Percentiles rank a stretch among this genome's conserved stretches.
These are phyloP conservation scores for Pseudozyma flocculosa DNA, from an alignment of 1,284 basidiomycete genomes.

Conservation along the genomic window DNA sequence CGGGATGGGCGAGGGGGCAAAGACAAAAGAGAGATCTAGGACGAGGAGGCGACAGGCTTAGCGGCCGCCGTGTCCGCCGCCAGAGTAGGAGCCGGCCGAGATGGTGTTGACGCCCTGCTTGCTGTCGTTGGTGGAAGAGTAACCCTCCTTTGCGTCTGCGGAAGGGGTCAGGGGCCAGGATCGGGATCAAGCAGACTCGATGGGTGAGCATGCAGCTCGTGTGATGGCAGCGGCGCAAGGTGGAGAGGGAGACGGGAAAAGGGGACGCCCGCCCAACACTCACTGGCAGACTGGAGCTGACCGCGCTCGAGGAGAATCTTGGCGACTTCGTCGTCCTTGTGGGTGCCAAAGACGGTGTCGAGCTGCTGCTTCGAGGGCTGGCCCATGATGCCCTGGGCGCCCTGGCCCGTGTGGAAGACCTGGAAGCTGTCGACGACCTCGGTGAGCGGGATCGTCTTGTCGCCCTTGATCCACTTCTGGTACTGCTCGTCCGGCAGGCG, in stretches of 20 bases:
- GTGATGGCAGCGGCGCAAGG: no score
- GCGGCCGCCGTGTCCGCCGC: constrained; percentile 38
- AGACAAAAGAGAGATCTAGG: no score
- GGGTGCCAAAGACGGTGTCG: constrained; percentile 55
- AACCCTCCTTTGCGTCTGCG: constrained; percentile 34
- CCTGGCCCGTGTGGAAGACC: constrained; percentile 58
- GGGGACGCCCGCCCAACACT: no score
- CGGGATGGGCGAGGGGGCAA: no score
- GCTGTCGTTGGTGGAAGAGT: constrained; percentile 45
- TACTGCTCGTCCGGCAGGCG: no score
- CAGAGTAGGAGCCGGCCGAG: constrained; percentile 11
- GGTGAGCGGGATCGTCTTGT: constrained; percentile 58
- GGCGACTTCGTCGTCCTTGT: constrained; percentile 56
- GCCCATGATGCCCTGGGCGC: constrained; percentile 58
- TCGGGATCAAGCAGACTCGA: no score
- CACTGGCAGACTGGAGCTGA: constrained; percentile 38
- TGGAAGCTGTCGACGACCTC: constrained; percentile 59
- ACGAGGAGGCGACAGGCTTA: neutral
- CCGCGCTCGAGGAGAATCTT: constrained; percentile 54
- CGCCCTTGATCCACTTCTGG: constrained; percentile 58
- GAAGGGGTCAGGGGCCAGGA: neutral
- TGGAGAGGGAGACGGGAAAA: no score
- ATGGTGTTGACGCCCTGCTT: constrained; percentile 30
- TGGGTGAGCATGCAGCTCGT: neutral
- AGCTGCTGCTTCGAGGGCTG: constrained; percentile 59